Base-by-base conservation (phyloP, 768 basidiomycete genomes). In the Lactarius sp. region DNA sequence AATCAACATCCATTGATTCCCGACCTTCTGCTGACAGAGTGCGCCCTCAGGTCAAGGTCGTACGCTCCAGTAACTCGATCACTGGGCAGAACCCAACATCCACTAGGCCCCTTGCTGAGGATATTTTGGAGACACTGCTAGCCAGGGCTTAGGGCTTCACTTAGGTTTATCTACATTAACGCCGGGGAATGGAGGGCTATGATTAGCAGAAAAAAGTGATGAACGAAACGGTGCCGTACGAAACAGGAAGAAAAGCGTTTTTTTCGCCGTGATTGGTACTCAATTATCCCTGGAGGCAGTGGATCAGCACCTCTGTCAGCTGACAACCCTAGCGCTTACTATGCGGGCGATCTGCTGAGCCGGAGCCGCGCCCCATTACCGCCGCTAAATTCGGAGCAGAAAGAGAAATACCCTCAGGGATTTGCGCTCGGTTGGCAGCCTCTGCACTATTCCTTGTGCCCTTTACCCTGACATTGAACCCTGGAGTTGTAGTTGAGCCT, bases 11-110 rank as follows among this genome's bases (percentile, higher is more conserved):
- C 31, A 66, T 49, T 56, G n/a, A 13, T 52, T 31, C 39, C 39
- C 16, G 4, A 18, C 12, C 13, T 12, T 16, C 9, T 18, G 12
- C 3, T 62, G 42, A 20, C 27, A 20, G 13, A n/a, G 4, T 20
- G 37, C 14, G n/a, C 34, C 31, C 47, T 20, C 49, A 74, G 69
- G 60, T 71, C 46, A 79, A 84, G 66, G 82, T 87, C 27, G 79
- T 83, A 14, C 78, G 81, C 8, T 82, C 84, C 68, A 85, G 84
- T 13, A 78, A 80, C 16, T 75, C 88, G 37, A 77, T 84, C 68
- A 87, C 88, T 22, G 90, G 89, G 8, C 88, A 89, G 72, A 92
- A 92, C 74, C 88, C 88, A 4, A 84, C 81, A 18, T 86, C 83
- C 8, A 85, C 88, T 41, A 76, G 72, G 50, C 76, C 77, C 0